These are phyloP conservation scores for Atkinsonella hypoxylon DNA, from an alignment of 2,329 filamentous ascomycete species.

Conservation along the genomic window DNA sequence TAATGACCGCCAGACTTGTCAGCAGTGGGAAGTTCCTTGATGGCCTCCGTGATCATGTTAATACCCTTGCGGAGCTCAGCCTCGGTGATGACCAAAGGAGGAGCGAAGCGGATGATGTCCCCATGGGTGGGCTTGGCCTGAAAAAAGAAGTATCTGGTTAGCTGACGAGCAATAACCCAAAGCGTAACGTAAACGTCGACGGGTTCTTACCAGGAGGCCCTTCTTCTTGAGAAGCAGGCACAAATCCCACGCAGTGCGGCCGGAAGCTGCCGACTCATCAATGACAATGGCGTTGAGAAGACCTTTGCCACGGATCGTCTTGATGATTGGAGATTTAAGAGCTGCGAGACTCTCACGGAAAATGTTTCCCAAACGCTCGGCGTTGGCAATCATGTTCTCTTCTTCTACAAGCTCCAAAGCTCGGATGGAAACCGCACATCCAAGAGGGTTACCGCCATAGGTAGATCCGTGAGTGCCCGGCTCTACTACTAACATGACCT, in stretches of 20 bases:
- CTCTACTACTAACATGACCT: constrained; percentile 92
- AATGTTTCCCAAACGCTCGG: constrained; percentile 66
- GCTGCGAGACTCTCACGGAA: constrained; percentile 70
- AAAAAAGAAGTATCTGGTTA: not conserved
- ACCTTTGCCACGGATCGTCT: constrained; percentile 78
- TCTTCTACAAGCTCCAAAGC: constrained; percentile 90
- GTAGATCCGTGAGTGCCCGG: constrained; percentile 95
- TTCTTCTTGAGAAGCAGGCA: constrained; percentile 94
- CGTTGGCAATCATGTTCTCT: constrained; percentile 73
- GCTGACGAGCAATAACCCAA: not conserved
- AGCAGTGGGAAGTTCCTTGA: constrained; percentile 65
- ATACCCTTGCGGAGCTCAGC: constrained; percentile 70
- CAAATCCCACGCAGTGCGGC: constrained; percentile 88
- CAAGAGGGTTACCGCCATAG: constrained; percentile 95
- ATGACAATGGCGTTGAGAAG: constrained; percentile 93
- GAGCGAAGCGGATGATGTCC: constrained; percentile 97
- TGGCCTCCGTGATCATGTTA: constrained; percentile 66
- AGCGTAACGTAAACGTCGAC: too few relatives aligned
- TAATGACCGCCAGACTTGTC: constrained; percentile 27
- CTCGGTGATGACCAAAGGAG: constrained; percentile 87
- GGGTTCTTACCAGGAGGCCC: constrained; percentile 64
- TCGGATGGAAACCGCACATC: constrained; percentile 89
- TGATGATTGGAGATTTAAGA: constrained; percentile 70
- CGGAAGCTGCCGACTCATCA: constrained; percentile 74
- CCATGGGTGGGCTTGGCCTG: constrained; percentile 97